A percentile compares a stretch with the other conserved stretches of the same genome.
Conservation (phyloP, 1,284 basidiomycete species). For the Irpex sp. region DNA sequence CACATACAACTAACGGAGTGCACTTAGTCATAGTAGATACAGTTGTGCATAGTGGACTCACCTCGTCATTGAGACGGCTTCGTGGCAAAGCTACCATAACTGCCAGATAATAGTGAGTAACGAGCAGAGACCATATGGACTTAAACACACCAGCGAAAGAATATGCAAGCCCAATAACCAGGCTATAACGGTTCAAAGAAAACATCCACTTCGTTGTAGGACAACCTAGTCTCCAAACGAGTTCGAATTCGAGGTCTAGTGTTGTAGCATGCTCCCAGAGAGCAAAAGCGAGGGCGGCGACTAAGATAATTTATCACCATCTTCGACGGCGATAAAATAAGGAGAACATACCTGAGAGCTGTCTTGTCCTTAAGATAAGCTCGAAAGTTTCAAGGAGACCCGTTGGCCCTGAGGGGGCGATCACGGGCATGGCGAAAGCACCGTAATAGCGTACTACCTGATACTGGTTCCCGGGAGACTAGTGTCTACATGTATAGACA, state of each 20-base stretch:
- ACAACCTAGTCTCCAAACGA: not conserved
- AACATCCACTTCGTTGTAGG: not conserved
- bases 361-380: not conserved
- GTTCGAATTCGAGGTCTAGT: not conserved
- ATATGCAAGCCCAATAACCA: not conserved
- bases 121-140: not conserved
- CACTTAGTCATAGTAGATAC: not conserved
- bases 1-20: not conserved
- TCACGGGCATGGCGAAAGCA: too few relatives aligned
- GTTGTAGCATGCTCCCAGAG: not conserved
- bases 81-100: not conserved
- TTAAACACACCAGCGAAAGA: not conserved
- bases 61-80: not conserved
- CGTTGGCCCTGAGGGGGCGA: too few relatives aligned
- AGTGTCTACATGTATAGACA: too few relatives aligned
- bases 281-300: not conserved
- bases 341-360: not conserved
- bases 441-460: too few relatives aligned
- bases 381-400: too few relatives aligned
- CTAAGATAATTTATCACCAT: not conserved
- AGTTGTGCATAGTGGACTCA: not conserved
- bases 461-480: too few relatives aligned
- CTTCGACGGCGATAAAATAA: not conserved
- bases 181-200: not conserved
- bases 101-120: not conserved